Evolutionary conservation across 164 flowering plant species (phyloP).

Genomic region (Taxillus chinensis): DNA sequence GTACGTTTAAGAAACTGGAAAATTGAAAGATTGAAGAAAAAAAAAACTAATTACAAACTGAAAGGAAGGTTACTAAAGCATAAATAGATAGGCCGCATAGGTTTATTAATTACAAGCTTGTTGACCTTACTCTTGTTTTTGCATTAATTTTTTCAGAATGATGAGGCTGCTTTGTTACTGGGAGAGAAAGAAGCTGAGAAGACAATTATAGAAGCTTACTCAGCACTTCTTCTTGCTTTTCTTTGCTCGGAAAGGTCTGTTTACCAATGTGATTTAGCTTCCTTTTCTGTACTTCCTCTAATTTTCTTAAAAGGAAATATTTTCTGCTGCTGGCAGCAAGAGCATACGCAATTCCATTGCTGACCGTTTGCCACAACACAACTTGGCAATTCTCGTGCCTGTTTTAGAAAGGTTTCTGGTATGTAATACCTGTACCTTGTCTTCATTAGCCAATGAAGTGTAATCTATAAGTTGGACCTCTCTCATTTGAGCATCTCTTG

Average conservation of each 20-base stretch:
- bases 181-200: conserved; percentile 97
- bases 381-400: conserved; percentile 66
- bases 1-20: too few species aligned
- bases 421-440: conserved; percentile 15
- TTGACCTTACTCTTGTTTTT: too few species aligned
- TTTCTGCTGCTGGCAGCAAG: conserved; percentile 31
- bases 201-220: conserved; percentile 90
- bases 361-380: conserved; percentile 56
- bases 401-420: conserved; percentile 97
- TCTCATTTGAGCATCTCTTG: too few species aligned
- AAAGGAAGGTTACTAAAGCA: too few species aligned
- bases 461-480: too few species aligned
- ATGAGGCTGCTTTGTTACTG: conserved; percentile 59
- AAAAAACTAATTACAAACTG: too few species aligned
- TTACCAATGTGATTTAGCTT: not conserved
- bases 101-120: too few species aligned
- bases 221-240: conserved; percentile 91
- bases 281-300: not conserved
- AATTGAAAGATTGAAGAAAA: too few species aligned
- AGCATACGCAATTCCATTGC: conserved; percentile 60
- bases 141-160: conserved; percentile 35
- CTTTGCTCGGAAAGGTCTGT: conserved; percentile 85
- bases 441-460: too few species aligned
- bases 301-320: not conserved
- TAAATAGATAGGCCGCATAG: too few species aligned